phyloP scores from a whole-genome alignment of 352 stramenopile species.

The Aphanomyces euteiches region DNA sequence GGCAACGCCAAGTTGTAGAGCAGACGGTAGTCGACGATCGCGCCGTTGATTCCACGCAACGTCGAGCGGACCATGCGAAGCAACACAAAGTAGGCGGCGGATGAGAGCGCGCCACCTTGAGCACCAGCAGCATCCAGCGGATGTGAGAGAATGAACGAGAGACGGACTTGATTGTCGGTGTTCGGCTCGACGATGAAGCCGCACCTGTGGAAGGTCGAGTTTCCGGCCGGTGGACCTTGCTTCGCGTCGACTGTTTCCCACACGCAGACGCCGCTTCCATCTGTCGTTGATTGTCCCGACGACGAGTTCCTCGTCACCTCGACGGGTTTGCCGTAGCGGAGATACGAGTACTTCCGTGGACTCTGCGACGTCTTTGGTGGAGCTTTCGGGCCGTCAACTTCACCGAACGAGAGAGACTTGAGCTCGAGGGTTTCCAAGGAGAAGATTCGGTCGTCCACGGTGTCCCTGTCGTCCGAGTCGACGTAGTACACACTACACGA shows the following conservation, averaged over 20 bases:
- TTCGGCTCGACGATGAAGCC: constrained; percentile 26
- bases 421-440: constrained; percentile 16
- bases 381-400: too few relatives aligned
- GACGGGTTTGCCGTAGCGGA: too few relatives aligned
- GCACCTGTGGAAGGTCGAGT: constrained; percentile 1
- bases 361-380: too few relatives aligned
- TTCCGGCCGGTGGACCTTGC: constrained; percentile 3
- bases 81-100: constrained; percentile 15
- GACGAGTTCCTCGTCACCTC: neutral
- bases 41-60: constrained; percentile 3
- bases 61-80: constrained; percentile 19
- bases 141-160: constrained; percentile 13
- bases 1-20: constrained; percentile 2
- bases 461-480: neutral
- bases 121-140: neutral
- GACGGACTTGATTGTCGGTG: neutral
- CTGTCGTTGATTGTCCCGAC: neutral
- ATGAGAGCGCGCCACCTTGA: neutral
- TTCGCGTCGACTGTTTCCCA: constrained; percentile 14
- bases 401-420: too few relatives aligned
- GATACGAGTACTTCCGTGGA: too few relatives aligned
- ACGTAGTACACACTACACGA: constrained; percentile 13
- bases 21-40: constrained; percentile 17
- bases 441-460: neutral
- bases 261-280: constrained; percentile 10